Evolutionary conservation across 192 early-diverging fungal species (phyloP), one percentile per base, ranked within the genome.

Genomic region (Gonapodya sp.): DNA sequence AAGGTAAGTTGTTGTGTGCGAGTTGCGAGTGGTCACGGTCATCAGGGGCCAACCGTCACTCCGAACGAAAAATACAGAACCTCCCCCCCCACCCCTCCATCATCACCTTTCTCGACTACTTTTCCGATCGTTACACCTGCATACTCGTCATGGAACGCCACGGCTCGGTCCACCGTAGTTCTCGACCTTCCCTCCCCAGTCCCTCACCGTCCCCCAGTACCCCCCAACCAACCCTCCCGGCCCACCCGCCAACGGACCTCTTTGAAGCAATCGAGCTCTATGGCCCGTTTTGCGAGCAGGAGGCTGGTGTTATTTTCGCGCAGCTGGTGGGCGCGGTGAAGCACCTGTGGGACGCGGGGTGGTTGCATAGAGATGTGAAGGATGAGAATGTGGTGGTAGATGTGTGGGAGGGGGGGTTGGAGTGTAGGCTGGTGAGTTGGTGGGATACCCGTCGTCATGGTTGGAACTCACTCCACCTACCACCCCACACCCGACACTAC

Each of bases 261-360:
- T 79, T 79, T 36, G 79, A 79, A 36, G 35, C 35, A 1, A 24
- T 79, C 1, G 79, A 79, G 1, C 79, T 34, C 35, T 79, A 36
- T 1, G 79, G 79, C 0, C 79, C 79, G 16, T 79, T 79, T n/a
- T 79, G 79, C 35, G 79, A 79, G 79, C 18, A 2, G 1, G 35
- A 36, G 24, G 79, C 79, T 31, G 35, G 35, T 2, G 35, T 79
- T 36, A 36, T 79, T 34, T 79, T 79, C 36, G 31, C 31, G 16
- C 79, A 79, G 36, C 35, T 79, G 16, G 79, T 79, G 1, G 79
- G 36, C 0, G 35, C 35, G 0, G 34, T 79, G 34, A 36, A 2
- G 31, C 36, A 24, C 14, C 36, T 79, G 35, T 64, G 46, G 46
- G 46, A 64, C 8, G 8, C 8, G 8, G 46, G 46, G 46, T 64